Percentiles rank a stretch among this genome's conserved stretches.
Evolutionary conservation across 441 rosid species (phyloP).

Genomic region (Melastoma candidum): DNA sequence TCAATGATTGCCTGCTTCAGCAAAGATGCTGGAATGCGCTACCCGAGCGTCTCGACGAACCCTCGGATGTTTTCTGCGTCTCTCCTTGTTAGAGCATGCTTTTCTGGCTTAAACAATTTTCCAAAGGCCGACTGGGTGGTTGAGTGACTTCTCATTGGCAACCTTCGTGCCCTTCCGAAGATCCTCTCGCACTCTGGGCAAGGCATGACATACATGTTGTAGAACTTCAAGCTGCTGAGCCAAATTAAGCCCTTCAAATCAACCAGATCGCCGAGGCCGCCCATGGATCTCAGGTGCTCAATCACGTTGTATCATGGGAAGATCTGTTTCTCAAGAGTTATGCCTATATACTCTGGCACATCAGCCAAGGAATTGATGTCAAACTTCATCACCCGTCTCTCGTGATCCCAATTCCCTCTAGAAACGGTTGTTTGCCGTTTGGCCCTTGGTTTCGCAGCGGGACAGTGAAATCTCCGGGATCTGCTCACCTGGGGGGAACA

Average conservation of each 20-base stretch:
- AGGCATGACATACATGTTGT: conserved; percentile 72
- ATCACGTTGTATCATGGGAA: conserved; percentile 58
- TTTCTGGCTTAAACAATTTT: conserved; percentile 48
- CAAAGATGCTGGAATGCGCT: neutral
- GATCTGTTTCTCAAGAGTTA: conserved; percentile 65
- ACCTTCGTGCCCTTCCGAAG: conserved; percentile 39
- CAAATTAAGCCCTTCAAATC: conserved; percentile 55
- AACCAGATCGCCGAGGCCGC: conserved; percentile 55
- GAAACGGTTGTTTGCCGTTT: no score
- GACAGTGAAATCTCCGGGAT: conserved; percentile 60
- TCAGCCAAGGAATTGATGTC: conserved; percentile 34
- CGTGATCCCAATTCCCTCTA: no score
- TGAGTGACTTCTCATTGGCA: conserved; percentile 14
- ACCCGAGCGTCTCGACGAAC: conserved; percentile 27
- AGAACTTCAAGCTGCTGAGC: conserved; percentile 61
- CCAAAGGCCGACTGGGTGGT: conserved; percentile 60
- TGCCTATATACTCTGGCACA: conserved; percentile 70
- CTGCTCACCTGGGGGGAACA: conserved; percentile 83
- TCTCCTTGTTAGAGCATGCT: conserved; percentile 28
- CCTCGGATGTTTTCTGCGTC: conserved; percentile 51
- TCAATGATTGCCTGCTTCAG: no score
- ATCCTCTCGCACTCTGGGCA: conserved; percentile 72
- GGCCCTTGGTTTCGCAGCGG: conserved; percentile 36
- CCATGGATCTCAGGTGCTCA: conserved; percentile 44
- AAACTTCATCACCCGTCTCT: no score